Conservation (phyloP, 768 basidiomycete genomes). For the Clathrus columnatus region DNA sequence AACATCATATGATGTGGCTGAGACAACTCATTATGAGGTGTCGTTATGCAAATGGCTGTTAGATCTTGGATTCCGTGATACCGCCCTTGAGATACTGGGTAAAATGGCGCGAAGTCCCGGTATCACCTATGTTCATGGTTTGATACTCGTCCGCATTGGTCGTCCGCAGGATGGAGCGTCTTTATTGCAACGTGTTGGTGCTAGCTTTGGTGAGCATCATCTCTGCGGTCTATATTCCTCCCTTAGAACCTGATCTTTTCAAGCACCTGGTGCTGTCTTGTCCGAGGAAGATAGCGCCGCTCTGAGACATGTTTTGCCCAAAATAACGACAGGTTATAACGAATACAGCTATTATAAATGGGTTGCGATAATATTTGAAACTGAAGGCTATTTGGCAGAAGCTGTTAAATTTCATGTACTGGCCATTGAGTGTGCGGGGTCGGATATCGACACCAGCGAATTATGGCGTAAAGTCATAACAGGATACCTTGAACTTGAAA, state of each 20-base stretch:
- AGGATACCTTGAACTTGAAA: slow-evolving; percentile 60
- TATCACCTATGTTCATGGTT: slow-evolving; percentile 62
- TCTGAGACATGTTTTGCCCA: slow-evolving; percentile 44
- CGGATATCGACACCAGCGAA: slow-evolving; percentile 46
- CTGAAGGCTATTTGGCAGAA: slow-evolving; percentile 28
- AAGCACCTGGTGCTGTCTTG: slow-evolving; percentile 27
- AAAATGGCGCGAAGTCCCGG: slow-evolving; percentile 77
- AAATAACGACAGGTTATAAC: neutral
- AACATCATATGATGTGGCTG: slow-evolving; percentile 57
- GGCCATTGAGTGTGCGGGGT: slow-evolving; percentile 62
- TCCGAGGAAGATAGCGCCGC: slow-evolving; percentile 57
- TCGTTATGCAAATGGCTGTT: slow-evolving; percentile 65
- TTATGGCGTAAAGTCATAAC: slow-evolving; percentile 76
- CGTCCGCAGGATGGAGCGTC: slow-evolving; percentile 65
- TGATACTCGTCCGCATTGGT: slow-evolving; percentile 56
- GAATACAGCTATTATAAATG: slow-evolving; percentile 8
- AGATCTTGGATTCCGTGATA: slow-evolving; percentile 49
- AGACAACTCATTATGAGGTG: slow-evolving; percentile 60
- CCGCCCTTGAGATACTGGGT: slow-evolving; percentile 55
- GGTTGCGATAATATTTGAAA: slow-evolving; percentile 65
- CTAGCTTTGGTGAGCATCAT: slow-evolving; percentile 52
- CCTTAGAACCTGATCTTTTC: slow-evolving; percentile 34
- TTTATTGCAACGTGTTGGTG: slow-evolving; percentile 65
- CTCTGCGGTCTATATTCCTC: slow-evolving; percentile 9
- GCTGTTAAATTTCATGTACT: slow-evolving; percentile 52